Evolutionary conservation across 768 basidiomycete genomes (phyloP).

Genomic region (Lyophyllum decastes): DNA sequence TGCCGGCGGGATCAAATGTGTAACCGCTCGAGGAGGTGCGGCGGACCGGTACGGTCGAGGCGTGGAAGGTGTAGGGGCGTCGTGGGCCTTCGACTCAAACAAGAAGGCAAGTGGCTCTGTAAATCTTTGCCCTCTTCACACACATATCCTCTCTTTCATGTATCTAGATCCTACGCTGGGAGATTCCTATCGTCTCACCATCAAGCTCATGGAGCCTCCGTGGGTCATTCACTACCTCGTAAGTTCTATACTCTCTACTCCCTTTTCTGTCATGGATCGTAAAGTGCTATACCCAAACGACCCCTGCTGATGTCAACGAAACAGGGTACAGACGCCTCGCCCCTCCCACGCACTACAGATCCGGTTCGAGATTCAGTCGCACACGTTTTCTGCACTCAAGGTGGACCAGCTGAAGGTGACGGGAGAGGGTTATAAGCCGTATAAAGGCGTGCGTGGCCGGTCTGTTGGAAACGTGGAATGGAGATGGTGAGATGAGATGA

Average conservation of each 20-base stretch:
- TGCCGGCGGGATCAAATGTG: conserved; percentile 73
- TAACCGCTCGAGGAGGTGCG: conserved; percentile 52
- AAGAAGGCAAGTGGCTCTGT: conserved; percentile 46
- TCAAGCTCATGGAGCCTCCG: conserved; percentile 73
- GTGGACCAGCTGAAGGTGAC: conserved; percentile 83
- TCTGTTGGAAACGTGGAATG: conserved; percentile 73
- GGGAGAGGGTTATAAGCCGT: conserved; percentile 85
- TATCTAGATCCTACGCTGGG: conserved; percentile 75
- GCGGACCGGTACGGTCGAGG: conserved; percentile 29
- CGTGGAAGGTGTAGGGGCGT: conserved; percentile 42
- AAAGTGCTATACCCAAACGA: background rate
- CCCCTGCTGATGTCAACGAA: conserved; percentile 2
- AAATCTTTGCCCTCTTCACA: background rate
- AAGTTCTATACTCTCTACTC: background rate
- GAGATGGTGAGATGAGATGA: conserved; percentile 41
- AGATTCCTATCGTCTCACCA: conserved; percentile 65
- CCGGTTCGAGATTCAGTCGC: conserved; percentile 67
- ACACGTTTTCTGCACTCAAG: conserved; percentile 79
- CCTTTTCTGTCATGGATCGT: background rate
- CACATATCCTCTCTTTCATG: background rate
- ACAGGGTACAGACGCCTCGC: conserved; percentile 44
- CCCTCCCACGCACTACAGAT: conserved; percentile 78
- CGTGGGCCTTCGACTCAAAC: conserved; percentile 80
- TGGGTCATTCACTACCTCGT: conserved; percentile 59
- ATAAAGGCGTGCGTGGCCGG: conserved; percentile 82